These are phyloP conservation scores for Hanseniaspora lindneri DNA, from an alignment of 805 yeast species.

Conservation along the genomic window DNA sequence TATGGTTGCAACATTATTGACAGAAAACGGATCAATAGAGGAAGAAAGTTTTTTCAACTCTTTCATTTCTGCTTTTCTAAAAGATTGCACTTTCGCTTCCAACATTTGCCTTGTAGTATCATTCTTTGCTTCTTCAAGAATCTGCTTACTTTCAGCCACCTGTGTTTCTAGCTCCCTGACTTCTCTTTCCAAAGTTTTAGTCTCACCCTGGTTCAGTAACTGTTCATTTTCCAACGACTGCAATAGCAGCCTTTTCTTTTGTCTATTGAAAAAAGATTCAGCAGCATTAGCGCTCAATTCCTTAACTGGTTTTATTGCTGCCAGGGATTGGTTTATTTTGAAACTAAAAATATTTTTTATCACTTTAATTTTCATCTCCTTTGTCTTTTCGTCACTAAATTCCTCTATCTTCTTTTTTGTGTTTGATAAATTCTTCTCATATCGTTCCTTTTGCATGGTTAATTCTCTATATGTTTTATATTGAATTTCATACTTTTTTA, in stretches of 20 bases:
- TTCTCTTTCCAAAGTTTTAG: not conserved
- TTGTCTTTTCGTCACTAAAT: not conserved
- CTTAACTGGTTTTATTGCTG: constrained; percentile 4
- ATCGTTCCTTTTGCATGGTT: constrained; percentile 24
- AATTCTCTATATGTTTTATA: constrained; percentile 21
- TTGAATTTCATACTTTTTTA: constrained; percentile 17
- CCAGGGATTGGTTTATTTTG: constrained; percentile 7
- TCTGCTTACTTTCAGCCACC: not conserved
- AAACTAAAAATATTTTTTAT: constrained; percentile 4
- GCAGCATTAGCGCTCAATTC: not conserved
- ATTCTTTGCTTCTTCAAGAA: not conserved
- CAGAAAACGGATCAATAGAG: not conserved
- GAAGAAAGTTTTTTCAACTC: not conserved
- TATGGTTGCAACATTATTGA: not conserved
- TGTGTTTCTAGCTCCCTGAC: not conserved
- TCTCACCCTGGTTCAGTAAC: not conserved
- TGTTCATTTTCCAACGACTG: constrained; percentile 10
- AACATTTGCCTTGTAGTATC: not conserved
- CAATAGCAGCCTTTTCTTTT: not conserved
- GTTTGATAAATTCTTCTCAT: constrained; percentile 27
- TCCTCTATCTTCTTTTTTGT: constrained; percentile 31
- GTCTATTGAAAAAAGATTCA: not conserved
- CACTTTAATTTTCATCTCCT: not conserved
- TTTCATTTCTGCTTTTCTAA: not conserved
- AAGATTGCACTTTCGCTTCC: not conserved